Evolutionary conservation across 192 early-diverging fungal species (phyloP), one percentile per base, ranked within the genome.

Genomic region (Haplosporangium gracile): DNA sequence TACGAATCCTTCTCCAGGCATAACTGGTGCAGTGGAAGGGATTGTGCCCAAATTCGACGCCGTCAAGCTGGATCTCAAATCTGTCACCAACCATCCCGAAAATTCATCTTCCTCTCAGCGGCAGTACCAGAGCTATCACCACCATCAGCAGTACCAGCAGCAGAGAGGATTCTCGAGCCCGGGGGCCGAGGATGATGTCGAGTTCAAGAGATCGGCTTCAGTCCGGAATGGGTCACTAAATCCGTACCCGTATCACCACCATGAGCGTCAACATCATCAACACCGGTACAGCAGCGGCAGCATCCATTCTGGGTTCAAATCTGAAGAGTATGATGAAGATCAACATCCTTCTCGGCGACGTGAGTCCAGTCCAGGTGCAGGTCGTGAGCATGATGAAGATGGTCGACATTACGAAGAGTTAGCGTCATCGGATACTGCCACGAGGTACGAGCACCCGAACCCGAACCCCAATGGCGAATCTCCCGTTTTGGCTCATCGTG

Each of bases 381-480:
- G 47, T 42, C 77, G 49, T 34, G 77, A 51, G 4, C 40, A 18
- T 53, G 70, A 51, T 8, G 55, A 68, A 20, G 38, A 26, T 5
- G 55, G 47, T 16, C 53, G n/a, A 20, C 42, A 65, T 13, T 34
- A 63, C 40, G 2, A 72, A 1, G 43, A 68, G 7, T 38, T 55
- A 29, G 36, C 68, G 34, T 36, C 42, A 38, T 15, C 60, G 26
- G 60, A 32, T 16, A 76, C 68, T 72, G 55, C 74, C 15, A 78
- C 75, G 6, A 71, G 77, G 11, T 38, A 78, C 42, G 82, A 83
- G 20, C 40, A 22, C 22, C 51, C 76, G 9, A 83, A 83, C 63
- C 77, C 72, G 20, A 83, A 83, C 47, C 82, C 76, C 39, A 78
- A 83, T 70, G 82, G 77, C 5, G 82, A 83, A 68, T 83, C 82